Evolutionary conservation across 78 protist genomes (phyloP), one percentile per base, ranked within the genome.

Genomic region (Creolimax fragrantissima): DNA sequence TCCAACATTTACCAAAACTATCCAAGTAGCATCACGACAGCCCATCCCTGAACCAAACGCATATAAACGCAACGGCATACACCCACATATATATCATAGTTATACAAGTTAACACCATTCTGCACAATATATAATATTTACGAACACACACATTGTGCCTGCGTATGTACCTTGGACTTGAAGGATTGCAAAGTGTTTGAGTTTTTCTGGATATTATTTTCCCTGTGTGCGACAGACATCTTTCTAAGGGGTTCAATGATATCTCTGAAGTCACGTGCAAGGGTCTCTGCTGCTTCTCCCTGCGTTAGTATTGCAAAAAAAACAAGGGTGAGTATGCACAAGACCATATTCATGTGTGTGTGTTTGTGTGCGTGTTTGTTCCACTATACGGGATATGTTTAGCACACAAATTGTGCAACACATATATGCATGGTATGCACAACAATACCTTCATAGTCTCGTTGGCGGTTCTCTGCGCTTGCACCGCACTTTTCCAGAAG

Each of bases 401-500:
- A 58, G 1, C 24, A 58, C 74, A 58, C 1, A 17, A 58, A 58
- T 58, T 58, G 74, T 32, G 74, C 74, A 58, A 32, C 11, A 58
- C 74, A 17, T 58, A 58, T 24, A 58, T 24, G 24, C 74, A 58
- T 17, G 24, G 24, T 58, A 58, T 1, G 24, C 74, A 24, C 74
- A 24, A 17, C 11, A 17, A 58, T 58, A 58, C 74, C 74, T 58
- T 58, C 39, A 58, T 24, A 32, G 74, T 58, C 1, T 58, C 74
- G 74, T 58, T 58, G 39, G 74, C 74, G 74, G 39, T 58, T 58
- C 74, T 58, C 74, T 58, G 74, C 86, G 74, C 91, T 17, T 41
- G 5, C 88, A 90, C 86, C 3, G 3, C 42, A 35, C 36, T 32
- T 47, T 41, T 11, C 92, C 92, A 90, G 92, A 90, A 90, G 24